Evolutionary conservation across 208 protist species (phyloP), one percentile per base, ranked within the genome.

Genomic region (Strigomonas galati): DNA sequence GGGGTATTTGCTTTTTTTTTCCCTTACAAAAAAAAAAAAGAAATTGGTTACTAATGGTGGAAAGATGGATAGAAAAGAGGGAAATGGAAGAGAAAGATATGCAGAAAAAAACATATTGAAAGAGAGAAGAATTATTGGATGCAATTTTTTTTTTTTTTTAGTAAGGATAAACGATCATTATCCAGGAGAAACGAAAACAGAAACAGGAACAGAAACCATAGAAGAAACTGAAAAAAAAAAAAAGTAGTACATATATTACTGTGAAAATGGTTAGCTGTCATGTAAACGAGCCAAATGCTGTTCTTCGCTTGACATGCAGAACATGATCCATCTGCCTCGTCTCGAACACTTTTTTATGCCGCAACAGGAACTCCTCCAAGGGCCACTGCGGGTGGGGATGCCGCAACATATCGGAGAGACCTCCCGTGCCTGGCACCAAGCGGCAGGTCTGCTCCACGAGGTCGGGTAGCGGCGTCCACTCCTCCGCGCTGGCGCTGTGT

Each of bases 381-480:
- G 17, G 7, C 27, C 9, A 10, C 27, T 23, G 51, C n/a, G 9
- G 51, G 12, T 17, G 9, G 9, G 17, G n/a, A 24, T 7, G 23
- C 12, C 17, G 19, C n/a, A 56, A 23, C 10, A 28, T n/a, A 7
- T 17, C 23, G 12, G 7, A 56, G 51, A 7, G 10, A 23, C 27
- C 51, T 17, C 19, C n/a, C n/a, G n/a, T 10, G 7, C n/a, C n/a
- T 56, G 51, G 51, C 51, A 56, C n/a, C 19, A n/a, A 7, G 17
- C 9, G n/a, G 23, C 27, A 56, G 12, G 26, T 14, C 32, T 4
- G 44, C 7, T 62, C 71, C 23, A 87, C 24, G 19, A 83, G 35
- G 40, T 1, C 52, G 24, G 24, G 1, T 28, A 86, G 53, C n/a
- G 73, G 65, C 57, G 65, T 60, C 48, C 48, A 77, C 31, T 28